A percentile compares a stretch with the other conserved stretches of the same genome.
Evolutionary conservation across 306 rosid genomes (phyloP).

Genomic region (Trifolium pratense): DNA sequence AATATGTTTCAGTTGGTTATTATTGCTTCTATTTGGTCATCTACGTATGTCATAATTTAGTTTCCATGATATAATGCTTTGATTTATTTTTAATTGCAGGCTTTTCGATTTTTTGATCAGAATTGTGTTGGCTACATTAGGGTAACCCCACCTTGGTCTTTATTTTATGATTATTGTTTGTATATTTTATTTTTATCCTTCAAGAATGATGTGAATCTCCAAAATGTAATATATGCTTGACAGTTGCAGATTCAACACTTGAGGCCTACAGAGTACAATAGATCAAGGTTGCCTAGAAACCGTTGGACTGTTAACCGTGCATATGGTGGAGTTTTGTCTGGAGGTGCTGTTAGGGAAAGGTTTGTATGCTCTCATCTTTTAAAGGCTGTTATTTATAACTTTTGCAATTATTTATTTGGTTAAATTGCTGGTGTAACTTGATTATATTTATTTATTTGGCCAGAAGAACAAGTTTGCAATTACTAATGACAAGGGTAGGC

Average conservation of each 20-base stretch:
- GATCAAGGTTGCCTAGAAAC: too few relatives aligned
- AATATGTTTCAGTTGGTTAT: neutral
- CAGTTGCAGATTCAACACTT: too few relatives aligned
- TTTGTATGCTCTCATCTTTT: slow-evolving; percentile 39
- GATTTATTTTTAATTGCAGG: slow-evolving; percentile 59
- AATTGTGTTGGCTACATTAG: slow-evolving; percentile 80
- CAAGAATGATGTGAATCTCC: slow-evolving; percentile 8
- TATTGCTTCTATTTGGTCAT: slow-evolving; percentile 17
- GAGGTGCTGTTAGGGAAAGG: slow-evolving; percentile 84
- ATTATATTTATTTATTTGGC: neutral
- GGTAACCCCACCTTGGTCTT: slow-evolving; percentile 50
- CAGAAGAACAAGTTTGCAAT: too few relatives aligned
- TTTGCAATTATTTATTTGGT: neutral
- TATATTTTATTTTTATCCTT: slow-evolving; percentile 4
- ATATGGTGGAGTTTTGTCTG: slow-evolving; percentile 75
- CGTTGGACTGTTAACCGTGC: too few relatives aligned
- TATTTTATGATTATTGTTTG: neutral
- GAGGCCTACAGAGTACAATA: too few relatives aligned
- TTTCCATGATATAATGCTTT: slow-evolving; percentile 17
- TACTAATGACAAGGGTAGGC: too few relatives aligned
- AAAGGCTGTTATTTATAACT: neutral
- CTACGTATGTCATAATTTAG: neutral
- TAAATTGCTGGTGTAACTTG: neutral
- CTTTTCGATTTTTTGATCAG: slow-evolving; percentile 89
- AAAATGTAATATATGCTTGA: too few relatives aligned